A percentile compares a stretch with the other conserved stretches of the same genome.
phyloP scores from a whole-genome alignment of 306 rosid genomes.

The Bauhinia variegata region DNA sequence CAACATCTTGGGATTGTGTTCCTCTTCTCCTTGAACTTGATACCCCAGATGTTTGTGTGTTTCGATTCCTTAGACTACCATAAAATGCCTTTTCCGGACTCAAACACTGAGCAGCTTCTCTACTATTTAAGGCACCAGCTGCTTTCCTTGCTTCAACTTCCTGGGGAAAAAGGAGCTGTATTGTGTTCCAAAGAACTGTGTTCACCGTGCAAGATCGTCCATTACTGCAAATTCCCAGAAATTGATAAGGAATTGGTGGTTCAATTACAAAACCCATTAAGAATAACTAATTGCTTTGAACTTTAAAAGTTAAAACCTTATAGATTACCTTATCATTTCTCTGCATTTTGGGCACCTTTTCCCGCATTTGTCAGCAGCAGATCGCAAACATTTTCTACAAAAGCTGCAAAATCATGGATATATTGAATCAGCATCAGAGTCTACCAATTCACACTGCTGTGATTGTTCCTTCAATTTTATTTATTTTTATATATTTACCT shows the following conservation, averaged over 20 bases:
- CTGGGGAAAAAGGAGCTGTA: conserved; percentile 86
- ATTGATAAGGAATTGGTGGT: not conserved
- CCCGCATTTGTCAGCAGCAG: conserved; percentile 94
- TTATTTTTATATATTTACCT: conserved; percentile 74
- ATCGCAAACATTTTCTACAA: conserved; percentile 81
- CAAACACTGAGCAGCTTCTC: conserved; percentile 40
- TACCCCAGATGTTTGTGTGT: conserved; percentile 12
- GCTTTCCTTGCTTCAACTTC: conserved; percentile 84
- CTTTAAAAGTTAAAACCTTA: not conserved
- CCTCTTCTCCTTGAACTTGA: conserved; percentile 52
- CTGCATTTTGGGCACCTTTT: conserved; percentile 95
- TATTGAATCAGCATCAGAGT: conserved; percentile 18
- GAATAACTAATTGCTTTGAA: not conserved
- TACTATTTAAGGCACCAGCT: conserved; percentile 42
- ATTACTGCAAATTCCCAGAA: conserved; percentile 55
- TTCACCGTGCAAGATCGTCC: conserved; percentile 88
- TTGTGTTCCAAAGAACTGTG: conserved; percentile 98
- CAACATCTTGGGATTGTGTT: conserved; percentile 30
- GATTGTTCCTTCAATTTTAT: not conserved
- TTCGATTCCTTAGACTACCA: conserved; percentile 44
- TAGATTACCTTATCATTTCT: conserved; percentile 67
- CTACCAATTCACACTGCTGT: not conserved
- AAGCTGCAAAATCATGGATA: conserved; percentile 53
- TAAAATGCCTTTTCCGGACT: conserved; percentile 55
- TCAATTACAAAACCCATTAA: not conserved